phyloP scores from a whole-genome alignment of 441 rosid species.

The Metrosideros polymorpha region DNA sequence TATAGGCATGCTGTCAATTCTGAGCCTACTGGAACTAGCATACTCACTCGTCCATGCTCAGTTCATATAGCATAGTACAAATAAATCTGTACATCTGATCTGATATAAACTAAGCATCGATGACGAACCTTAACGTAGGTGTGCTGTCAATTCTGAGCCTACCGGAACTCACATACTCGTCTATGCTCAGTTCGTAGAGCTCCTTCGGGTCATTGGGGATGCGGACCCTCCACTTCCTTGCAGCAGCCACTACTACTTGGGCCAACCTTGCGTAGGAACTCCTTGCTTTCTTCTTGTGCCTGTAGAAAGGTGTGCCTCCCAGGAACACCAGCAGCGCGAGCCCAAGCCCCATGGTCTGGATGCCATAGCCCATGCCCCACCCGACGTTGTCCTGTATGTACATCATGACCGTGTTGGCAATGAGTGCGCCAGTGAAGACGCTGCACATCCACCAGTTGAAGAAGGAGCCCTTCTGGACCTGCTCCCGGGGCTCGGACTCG shows the following conservation, averaged over 20 bases:
- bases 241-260: not conserved
- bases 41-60: not conserved
- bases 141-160: not conserved
- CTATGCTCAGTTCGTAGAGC: not conserved
- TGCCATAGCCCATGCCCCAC: not conserved
- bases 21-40: not conserved
- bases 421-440: not conserved
- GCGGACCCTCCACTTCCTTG: not conserved
- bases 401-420: not conserved
- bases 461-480: not conserved
- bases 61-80: not conserved
- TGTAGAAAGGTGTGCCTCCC: not conserved
- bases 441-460: slow-evolving; percentile 1
- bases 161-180: not conserved
- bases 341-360: not conserved
- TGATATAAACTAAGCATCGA: not conserved
- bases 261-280: not conserved
- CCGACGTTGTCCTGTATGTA: not conserved
- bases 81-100: not conserved
- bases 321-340: not conserved
- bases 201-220: not conserved
- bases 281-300: not conserved
- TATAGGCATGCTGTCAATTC: not conserved
- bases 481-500: not conserved
- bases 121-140: not conserved